Base-by-base conservation (phyloP, 2,329 filamentous ascomycete species). In the Botrytis tulipae region DNA sequence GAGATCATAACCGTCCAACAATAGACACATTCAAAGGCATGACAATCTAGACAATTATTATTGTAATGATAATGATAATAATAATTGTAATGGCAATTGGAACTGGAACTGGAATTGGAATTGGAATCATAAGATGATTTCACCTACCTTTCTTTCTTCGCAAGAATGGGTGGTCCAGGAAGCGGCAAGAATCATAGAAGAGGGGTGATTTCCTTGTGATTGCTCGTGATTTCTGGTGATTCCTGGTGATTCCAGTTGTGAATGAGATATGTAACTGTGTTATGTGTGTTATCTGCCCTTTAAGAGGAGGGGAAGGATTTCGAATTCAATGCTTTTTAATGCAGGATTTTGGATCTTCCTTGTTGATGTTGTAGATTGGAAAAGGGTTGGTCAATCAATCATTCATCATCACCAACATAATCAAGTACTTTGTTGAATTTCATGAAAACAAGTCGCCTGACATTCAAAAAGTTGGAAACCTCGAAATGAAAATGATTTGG, bases 371-470 rank as follows among this genome's bases (percentile, higher is more conserved):
- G 37, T 44, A 60, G 22, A 29, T 20, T 10, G 61, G 10, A n/a
- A 35, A 66, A 48, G 48, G 0, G 62, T 48, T 48, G 62, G 29
- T 66, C 29, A 48, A 66, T 66, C 22, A 29, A n/a, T n/a, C n/a
- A n/a, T 22, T 32, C 29, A 65, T 46, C 37, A 37, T 37, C 37
- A 1, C 22, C 32, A 37, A 10, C 44, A n/a, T 40, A 29, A 40
- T 40, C 22, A 54, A 67, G 65, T 14, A 42, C 12, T 54, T 54
- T 20, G 10, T 4, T 4, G 22, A n/a, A n/a, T 68, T 42, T 68
- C 65, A 35, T 68, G 35, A 42, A 54, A 68, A 40, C 35, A 16
- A 57, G 65, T 68, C 65, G 35, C 35, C 35, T 68, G 65, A 68
- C 65, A 40, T 9, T 54, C 65, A 14, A 54, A 57, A 68, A 42